Percentiles rank a stretch among this genome's conserved stretches.
Conservation (phyloP, 129 eudicot genomes). For the Tanacetum coccineum region DNA sequence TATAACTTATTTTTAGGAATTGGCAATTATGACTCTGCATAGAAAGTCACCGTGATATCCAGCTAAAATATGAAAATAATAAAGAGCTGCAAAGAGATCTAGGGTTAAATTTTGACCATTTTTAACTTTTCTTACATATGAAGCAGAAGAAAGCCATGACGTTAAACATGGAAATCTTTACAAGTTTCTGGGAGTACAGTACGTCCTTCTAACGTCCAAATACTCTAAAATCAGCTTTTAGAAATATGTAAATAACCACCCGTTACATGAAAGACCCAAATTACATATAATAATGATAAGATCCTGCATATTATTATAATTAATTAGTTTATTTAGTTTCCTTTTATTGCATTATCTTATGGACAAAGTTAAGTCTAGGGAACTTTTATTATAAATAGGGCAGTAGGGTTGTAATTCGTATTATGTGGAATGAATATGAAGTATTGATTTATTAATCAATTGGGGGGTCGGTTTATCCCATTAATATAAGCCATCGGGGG, state of each 20-base stretch:
- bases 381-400: too few relatives aligned
- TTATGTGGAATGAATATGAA: too few relatives aligned
- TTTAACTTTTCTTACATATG: too few relatives aligned
- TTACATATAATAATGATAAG: background rate
- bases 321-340: too few relatives aligned
- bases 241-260: background rate
- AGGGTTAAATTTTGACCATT: background rate
- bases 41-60: background rate
- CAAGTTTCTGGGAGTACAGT: background rate
- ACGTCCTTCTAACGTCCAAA: background rate
- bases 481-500: too few relatives aligned
- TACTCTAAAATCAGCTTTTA: background rate
- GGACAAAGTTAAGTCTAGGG: too few relatives aligned
- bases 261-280: background rate
- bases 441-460: too few relatives aligned
- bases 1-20: background rate
- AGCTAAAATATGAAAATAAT: background rate
- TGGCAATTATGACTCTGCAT: background rate
- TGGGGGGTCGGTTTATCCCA: too few relatives aligned
- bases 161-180: background rate
- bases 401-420: too few relatives aligned
- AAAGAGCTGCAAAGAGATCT: background rate
- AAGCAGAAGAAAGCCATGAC: background rate
- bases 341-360: too few relatives aligned
- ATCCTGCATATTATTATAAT: too few relatives aligned